Evolutionary conservation across 2,329 filamentous ascomycete species (phyloP).

Genomic region (Aspergillus aculeatus): DNA sequence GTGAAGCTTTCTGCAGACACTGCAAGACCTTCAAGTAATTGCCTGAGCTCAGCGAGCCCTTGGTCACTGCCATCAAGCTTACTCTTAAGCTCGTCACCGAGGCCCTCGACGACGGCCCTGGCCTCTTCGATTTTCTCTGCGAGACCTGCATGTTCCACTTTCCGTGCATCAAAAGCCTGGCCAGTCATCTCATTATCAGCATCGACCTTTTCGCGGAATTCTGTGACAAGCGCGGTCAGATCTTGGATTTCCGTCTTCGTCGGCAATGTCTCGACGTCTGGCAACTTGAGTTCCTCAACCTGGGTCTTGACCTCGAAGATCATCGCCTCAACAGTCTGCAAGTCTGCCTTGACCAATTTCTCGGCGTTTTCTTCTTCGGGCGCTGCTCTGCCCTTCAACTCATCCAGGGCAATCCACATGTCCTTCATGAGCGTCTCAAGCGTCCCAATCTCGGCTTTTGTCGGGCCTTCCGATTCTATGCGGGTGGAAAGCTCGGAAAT

Average conservation of each 20-base stretch:
- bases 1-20: conserved; percentile 52
- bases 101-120: conserved; percentile 72
- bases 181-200: conserved; percentile 70
- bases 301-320: conserved; percentile 82
- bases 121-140: conserved; percentile 76
- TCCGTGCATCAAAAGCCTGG: conserved; percentile 79
- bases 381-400: conserved; percentile 54
- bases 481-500: conserved; percentile 66
- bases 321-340: conserved; percentile 76
- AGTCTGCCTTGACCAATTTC: conserved; percentile 74
- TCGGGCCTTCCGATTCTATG: conserved; percentile 66
- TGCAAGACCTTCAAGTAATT: conserved; percentile 66
- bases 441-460: conserved; percentile 73
- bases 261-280: conserved; percentile 68
- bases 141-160: conserved; percentile 76
- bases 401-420: conserved; percentile 71
- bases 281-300: conserved; percentile 69
- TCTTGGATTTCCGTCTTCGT: conserved; percentile 73
- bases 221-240: conserved; percentile 68
- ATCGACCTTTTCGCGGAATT: conserved; percentile 64
- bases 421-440: conserved; percentile 79
- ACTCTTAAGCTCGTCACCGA: conserved; percentile 72
- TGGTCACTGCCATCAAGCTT: conserved; percentile 74
- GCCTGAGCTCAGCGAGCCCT: conserved; percentile 59
- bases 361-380: conserved; percentile 53